A percentile compares a stretch with the other conserved stretches of the same genome.
Evolutionary conservation across 306 rosid species (phyloP).

Genomic region (Casuarina equisetifolia): DNA sequence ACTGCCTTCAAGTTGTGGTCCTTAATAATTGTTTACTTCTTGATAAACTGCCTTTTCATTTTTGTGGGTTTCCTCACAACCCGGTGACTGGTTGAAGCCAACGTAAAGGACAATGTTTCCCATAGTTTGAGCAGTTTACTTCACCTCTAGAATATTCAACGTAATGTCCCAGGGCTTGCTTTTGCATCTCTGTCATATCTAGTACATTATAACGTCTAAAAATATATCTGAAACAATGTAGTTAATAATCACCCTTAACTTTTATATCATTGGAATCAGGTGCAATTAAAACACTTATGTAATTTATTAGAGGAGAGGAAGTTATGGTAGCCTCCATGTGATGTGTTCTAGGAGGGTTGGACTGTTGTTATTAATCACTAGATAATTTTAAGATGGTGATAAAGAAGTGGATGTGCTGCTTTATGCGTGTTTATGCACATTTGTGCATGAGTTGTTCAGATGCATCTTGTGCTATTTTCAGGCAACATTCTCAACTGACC

Average conservation of each 20-base stretch:
- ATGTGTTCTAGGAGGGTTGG: conserved; percentile 2
- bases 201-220: not conserved
- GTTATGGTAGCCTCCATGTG: not conserved
- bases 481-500: conserved; percentile 15
- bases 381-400: not conserved
- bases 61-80: not conserved
- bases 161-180: not conserved
- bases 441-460: not conserved
- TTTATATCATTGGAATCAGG: not conserved
- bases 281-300: not conserved
- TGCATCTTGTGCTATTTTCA: not conserved
- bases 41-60: not conserved
- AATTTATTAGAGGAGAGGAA: not conserved
- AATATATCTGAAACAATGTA: not conserved
- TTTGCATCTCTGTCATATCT: not conserved
- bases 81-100: not conserved
- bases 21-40: not conserved
- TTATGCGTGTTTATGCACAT: not conserved
- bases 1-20: not conserved
- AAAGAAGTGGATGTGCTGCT: not conserved
- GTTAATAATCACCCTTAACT: not conserved
- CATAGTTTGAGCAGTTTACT: not conserved
- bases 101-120: not conserved
- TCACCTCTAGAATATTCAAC: not conserved
- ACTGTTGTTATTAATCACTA: not conserved